Conservation (phyloP, 2,329 filamentous ascomycete species). For the Aspergillus costaricaensis region DNA sequence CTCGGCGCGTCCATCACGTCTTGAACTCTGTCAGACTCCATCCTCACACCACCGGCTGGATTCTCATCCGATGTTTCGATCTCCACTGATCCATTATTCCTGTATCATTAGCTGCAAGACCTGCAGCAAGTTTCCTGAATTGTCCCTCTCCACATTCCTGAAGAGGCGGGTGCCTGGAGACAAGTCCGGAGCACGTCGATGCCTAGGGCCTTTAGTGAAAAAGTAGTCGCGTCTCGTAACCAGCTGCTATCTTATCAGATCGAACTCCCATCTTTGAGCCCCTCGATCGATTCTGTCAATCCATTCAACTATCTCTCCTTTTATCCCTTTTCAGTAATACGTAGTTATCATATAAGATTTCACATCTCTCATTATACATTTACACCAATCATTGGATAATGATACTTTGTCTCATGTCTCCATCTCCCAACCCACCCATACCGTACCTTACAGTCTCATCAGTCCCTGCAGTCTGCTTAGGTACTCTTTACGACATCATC, state of each 20-base stretch:
- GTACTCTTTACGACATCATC: constrained; percentile 3
- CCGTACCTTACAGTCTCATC: background rate
- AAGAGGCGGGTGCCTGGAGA: background rate
- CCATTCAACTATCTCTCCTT: background rate
- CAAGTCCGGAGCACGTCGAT: background rate
- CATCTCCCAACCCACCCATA: background rate
- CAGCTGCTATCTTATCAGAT: constrained; percentile 11
- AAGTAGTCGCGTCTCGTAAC: background rate
- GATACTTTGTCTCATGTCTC: background rate
- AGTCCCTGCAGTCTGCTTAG: constrained; percentile 3
- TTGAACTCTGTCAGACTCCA: background rate
- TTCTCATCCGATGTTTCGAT: constrained; percentile 19
- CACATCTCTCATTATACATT: too few species aligned
- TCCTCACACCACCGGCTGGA: constrained; percentile 21
- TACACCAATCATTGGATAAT: too few species aligned
- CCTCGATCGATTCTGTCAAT: background rate
- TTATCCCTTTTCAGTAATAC: background rate
- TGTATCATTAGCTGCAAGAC: background rate
- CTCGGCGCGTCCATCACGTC: constrained; percentile 6
- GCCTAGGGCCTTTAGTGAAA: background rate
- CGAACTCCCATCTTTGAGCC: background rate
- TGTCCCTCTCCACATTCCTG: constrained; percentile 1
- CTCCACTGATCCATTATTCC: constrained; percentile 14
- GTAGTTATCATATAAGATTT: too few species aligned
- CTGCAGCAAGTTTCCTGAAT: background rate